Conservation (phyloP, 371 early-diverging fungal species). For the Mortierella sp. region DNA sequence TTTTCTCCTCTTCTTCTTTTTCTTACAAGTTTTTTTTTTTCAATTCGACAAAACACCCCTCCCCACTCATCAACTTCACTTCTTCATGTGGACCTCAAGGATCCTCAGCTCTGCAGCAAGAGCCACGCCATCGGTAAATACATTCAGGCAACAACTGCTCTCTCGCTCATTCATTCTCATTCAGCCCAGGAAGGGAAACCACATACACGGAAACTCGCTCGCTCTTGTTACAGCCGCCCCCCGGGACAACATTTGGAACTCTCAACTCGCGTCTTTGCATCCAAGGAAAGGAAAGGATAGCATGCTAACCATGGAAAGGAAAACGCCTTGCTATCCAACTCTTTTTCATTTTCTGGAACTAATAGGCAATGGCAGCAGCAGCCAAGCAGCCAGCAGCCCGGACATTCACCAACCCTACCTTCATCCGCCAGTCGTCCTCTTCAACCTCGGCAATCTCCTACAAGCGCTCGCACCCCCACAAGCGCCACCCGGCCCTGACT, state of each 20-base stretch:
- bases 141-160: background rate
- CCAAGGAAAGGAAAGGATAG: background rate
- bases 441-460: constrained; percentile 73
- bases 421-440: constrained; percentile 56
- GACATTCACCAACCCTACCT: constrained; percentile 17
- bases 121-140: constrained; percentile 32
- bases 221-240: background rate
- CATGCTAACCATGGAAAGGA: constrained; percentile 3
- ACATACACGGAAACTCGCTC: background rate
- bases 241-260: background rate
- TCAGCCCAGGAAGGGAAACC: background rate
- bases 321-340: background rate
- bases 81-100: constrained; percentile 48
- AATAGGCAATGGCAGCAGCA: constrained; percentile 16
- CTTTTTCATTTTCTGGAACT: background rate
- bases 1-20: background rate
- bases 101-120: constrained; percentile 26
- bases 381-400: constrained; percentile 19
- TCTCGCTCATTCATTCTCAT: background rate
- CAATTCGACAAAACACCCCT: background rate
- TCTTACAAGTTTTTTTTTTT: constrained; percentile 4
- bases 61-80: constrained; percentile 7
- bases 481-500: constrained; percentile 66
- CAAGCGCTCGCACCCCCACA: constrained; percentile 69
- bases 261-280: background rate